Percentiles rank a stretch among this genome's conserved stretches.
Conservation (phyloP, 2,329 filamentous ascomycete genomes). For the Fusarium cyanostomum region DNA sequence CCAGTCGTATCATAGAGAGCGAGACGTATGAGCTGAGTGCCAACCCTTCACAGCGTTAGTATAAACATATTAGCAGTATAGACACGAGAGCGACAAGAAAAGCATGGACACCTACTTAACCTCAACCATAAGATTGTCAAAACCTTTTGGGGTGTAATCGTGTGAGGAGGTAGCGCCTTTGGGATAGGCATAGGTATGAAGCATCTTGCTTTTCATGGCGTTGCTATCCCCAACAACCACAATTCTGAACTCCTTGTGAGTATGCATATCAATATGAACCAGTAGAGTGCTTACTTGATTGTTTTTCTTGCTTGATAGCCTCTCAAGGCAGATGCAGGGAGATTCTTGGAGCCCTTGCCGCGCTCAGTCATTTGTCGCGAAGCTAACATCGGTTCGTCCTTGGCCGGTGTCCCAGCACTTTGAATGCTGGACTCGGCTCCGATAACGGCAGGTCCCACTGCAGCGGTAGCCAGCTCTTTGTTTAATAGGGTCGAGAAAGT, state of each 20-base stretch:
- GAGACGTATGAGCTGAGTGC: not conserved
- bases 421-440: not conserved
- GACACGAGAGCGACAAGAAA: too few species aligned
- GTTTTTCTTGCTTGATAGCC: not conserved
- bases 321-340: not conserved
- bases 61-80: too few species aligned
- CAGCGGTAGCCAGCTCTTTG: not conserved
- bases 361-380: not conserved
- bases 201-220: conserved; percentile 2
- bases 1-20: conserved; percentile 1
- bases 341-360: not conserved
- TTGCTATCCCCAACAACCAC: not conserved
- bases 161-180: not conserved
- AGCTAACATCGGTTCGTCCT: not conserved
- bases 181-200: conserved; percentile 1
- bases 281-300: not conserved
- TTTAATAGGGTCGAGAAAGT: conserved; percentile 2
- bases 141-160: not conserved
- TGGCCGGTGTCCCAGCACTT: not conserved
- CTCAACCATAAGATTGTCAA: conserved; percentile 10
- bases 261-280: not conserved
- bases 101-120: not conserved
- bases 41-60: not conserved
- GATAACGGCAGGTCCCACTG: accelerated
- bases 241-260: not conserved